Evolutionary conservation across 495 filamentous ascomycete genomes (phyloP), one percentile per base, ranked within the genome.

Genomic region (Penicillium paxilli): DNA sequence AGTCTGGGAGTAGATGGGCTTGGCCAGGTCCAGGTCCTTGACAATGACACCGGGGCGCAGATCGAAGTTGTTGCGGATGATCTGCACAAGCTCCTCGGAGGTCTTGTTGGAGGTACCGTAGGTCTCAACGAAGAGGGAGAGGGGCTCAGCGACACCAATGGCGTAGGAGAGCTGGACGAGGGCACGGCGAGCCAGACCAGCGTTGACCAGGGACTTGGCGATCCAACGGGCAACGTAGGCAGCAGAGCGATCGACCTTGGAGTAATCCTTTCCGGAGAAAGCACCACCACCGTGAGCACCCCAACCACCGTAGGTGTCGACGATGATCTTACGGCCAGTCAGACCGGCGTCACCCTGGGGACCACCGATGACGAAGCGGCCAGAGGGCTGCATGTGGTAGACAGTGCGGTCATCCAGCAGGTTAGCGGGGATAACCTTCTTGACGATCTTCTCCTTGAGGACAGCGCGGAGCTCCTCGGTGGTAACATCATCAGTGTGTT

Each of bases 211-310:
- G 37, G 94, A 98, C 86, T 98, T 98, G 72, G 94, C 94, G 73
- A 98, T 89, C 94, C 94, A 98, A 64, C 94, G 90, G 65, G 87
- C 92, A 60, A 96, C 84, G 80, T 98, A 98, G 66, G 94, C 94
- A 61, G 94, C 94, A 25, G 93, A 97, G 63, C 94, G 90, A 73
- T 98, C 94, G 76, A 98, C 94, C 83, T 98, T 98, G 79, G 91
- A 96, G 89, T 96, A 98, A 74, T 98, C 94, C 86, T 98, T 98
- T 70, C 94, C 94, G 68, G 94, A 98, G 88, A 98, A 98, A 74
- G 94, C 94, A 84, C 94, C 94, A 80, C 94, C 94, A 83, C 94
- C 94, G 82, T 98, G 94, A 62, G 94, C 94, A 80, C 94, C 94
- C 94, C 94, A 98, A 66, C 94, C 94, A 80, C 94, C 94, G 81